These are phyloP conservation scores for Dioscorea cayenensis DNA, from an alignment of 116 monocot species.

Conservation along the genomic window DNA sequence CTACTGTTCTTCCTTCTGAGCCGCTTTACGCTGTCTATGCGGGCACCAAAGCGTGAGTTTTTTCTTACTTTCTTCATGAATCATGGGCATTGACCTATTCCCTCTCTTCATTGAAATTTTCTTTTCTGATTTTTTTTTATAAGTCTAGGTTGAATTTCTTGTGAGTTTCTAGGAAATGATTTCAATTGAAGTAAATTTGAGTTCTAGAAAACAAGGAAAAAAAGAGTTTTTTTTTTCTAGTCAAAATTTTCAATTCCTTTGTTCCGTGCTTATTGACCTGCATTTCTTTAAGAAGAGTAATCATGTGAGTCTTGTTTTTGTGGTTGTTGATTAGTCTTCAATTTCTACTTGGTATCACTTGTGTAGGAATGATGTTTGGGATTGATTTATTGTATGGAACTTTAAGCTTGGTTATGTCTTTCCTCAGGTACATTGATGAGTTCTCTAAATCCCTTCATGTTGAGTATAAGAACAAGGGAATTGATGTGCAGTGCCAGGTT, in stretches of 20 bases:
- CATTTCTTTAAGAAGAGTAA: too few relatives aligned
- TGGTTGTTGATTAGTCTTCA: background rate
- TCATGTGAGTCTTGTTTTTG: too few relatives aligned
- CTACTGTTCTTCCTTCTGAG: conserved; percentile 71
- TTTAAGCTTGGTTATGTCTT: background rate
- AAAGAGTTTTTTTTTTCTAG: too few relatives aligned
- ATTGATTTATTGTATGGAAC: background rate
- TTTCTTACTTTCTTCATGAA: background rate
- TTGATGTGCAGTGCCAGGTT: conserved; percentile 88
- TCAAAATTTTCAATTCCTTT: too few relatives aligned
- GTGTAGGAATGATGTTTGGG: background rate
- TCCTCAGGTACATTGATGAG: conserved; percentile 73
- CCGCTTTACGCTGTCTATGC: conserved; percentile 89
- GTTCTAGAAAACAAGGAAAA: too few relatives aligned
- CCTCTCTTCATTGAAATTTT: background rate
- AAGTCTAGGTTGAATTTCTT: too few relatives aligned
- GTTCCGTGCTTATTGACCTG: too few relatives aligned
- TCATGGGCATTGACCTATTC: too few relatives aligned
- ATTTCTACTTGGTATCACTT: background rate
- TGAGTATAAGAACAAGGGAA: conserved; percentile 85
- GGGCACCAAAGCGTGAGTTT: conserved; percentile 87
- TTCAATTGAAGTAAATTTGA: too few relatives aligned
- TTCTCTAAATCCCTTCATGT: conserved; percentile 85
- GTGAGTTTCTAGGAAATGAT: too few relatives aligned
- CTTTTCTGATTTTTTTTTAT: too few relatives aligned